Conservation (phyloP, 352 stramenopile species). For the Peronospora destructor region DNA sequence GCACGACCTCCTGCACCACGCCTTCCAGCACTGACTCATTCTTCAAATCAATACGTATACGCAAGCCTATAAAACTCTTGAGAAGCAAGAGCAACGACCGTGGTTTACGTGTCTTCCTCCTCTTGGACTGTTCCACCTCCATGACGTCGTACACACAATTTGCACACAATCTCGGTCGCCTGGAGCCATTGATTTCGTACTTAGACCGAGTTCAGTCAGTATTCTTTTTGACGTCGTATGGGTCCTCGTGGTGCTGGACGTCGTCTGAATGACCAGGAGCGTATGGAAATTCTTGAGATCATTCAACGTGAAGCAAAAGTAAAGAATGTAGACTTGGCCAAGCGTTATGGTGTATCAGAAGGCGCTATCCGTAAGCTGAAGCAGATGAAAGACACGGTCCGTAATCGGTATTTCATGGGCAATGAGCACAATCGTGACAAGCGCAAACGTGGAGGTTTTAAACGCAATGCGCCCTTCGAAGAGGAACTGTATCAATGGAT, state of each 20-base stretch:
- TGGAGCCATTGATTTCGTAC: constrained; percentile 32
- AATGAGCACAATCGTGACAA: constrained; percentile 85
- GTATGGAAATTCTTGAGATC: constrained; percentile 86
- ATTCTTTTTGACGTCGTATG: constrained; percentile 28
- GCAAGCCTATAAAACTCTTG: constrained; percentile 78
- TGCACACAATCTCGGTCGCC: constrained; percentile 1
- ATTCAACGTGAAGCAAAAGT: constrained; percentile 74
- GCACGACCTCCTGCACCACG: constrained; percentile 72
- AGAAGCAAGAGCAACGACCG: constrained; percentile 70
- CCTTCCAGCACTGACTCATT: constrained; percentile 77
- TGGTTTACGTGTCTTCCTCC: constrained; percentile 30
- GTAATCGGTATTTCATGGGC: constrained; percentile 73
- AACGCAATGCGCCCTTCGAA: constrained; percentile 79
- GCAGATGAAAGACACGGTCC: constrained; percentile 82
- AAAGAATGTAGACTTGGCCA: constrained; percentile 82
- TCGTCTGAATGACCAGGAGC: constrained; percentile 83
- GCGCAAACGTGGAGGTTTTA: constrained; percentile 78
- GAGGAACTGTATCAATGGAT: constrained; percentile 85
- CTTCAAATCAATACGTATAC: constrained; percentile 78
- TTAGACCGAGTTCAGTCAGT: constrained; percentile 20
- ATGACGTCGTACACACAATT: neutral
- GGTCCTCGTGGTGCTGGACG: constrained; percentile 65
- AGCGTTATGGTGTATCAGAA: constrained; percentile 81
- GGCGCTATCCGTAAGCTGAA: constrained; percentile 85
- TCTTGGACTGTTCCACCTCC: neutral